Base-by-base conservation (phyloP, 352 stramenopile genomes). In the Pythium aphanidermatum region DNA sequence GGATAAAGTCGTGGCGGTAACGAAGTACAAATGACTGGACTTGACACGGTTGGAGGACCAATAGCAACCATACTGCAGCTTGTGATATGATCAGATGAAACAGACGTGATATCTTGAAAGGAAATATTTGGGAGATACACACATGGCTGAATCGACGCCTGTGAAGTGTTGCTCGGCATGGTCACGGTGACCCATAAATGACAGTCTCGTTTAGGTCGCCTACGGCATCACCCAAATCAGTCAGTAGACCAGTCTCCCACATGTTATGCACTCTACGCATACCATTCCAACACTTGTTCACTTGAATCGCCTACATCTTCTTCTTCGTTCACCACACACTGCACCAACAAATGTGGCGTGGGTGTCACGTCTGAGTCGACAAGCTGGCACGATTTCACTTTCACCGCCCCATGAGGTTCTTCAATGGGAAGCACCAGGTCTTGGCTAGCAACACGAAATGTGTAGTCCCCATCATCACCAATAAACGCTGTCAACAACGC, bases 361-460 rank as follows among this genome's bases (percentile, higher is more conserved):
- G 31, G 10, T 6, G 44, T 47, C 1, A 46, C 24, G 2, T 30
- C 12, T 13, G 38, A 37, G 21, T 32, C 39, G 2, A 60, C 17
- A 16, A 50, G 23, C 39, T 60, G 44, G 17, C 52, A 60, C 25
- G 52, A 60, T 2, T 55, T 7, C 31, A 60, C 20, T 27, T 55
- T 14, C 0, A 7, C 24, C 3, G 20, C n/a, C n/a, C n/a, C n/a
- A n/a, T n/a, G n/a, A n/a, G n/a, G 0, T 3, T 10, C 24, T 20
- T 16, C 19, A 1, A 4, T 8, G 3, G 41, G 50, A 14, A 58
- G 27, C 23, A 3, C 10, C 19, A 58, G 9, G 1, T 29, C 36
- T 0, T 27, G 10, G 1, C 8, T 20, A 5, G 14, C 25, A 2
- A 45, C 23, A 4, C 17, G 8, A 9, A 52, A 53, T 4, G 13